phyloP scores from a whole-genome alignment of 164 flowering plant genomes.

The Dillenia turbinata region DNA sequence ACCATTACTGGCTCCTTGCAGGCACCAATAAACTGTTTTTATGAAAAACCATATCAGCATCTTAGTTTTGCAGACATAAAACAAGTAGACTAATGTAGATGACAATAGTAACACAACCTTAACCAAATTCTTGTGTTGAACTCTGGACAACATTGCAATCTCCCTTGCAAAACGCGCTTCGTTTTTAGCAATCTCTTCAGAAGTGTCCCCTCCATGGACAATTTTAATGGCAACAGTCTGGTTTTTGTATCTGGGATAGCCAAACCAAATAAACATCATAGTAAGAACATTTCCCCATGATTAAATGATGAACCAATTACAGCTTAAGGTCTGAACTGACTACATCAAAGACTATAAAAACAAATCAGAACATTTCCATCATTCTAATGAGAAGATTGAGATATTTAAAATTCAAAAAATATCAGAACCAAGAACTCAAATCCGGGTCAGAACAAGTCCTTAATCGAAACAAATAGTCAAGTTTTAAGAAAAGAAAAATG shows the following conservation, averaged over 20 bases:
- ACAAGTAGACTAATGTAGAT: too few relatives aligned
- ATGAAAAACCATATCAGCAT: constrained; percentile 8
- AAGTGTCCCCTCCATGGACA: constrained; percentile 76
- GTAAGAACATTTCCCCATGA: neutral
- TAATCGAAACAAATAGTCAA: too few relatives aligned
- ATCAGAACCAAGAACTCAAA: too few relatives aligned
- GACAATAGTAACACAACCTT: constrained; percentile 44
- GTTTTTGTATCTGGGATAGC: constrained; percentile 57
- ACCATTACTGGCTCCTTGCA: constrained; percentile 83
- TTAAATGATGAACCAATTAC: neutral
- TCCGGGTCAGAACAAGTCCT: too few relatives aligned
- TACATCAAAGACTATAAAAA: too few relatives aligned
- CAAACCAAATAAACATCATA: constrained; percentile 9
- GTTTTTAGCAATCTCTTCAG: constrained; percentile 70
- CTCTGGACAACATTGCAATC: constrained; percentile 88
- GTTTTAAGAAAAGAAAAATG: too few relatives aligned
- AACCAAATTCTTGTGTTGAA: constrained; percentile 90
- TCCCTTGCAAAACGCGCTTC: constrained; percentile 78
- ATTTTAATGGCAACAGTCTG: constrained; percentile 92
- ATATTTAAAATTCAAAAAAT: too few relatives aligned
- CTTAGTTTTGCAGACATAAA: neutral
- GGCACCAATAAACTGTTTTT: constrained; percentile 85
- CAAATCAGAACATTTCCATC: too few relatives aligned
- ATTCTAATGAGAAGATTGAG: too few relatives aligned
- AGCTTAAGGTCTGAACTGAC: too few relatives aligned